Base-by-base conservation (phyloP, 176 grass and related monocot genomes). In the Triticum timopheevii region DNA sequence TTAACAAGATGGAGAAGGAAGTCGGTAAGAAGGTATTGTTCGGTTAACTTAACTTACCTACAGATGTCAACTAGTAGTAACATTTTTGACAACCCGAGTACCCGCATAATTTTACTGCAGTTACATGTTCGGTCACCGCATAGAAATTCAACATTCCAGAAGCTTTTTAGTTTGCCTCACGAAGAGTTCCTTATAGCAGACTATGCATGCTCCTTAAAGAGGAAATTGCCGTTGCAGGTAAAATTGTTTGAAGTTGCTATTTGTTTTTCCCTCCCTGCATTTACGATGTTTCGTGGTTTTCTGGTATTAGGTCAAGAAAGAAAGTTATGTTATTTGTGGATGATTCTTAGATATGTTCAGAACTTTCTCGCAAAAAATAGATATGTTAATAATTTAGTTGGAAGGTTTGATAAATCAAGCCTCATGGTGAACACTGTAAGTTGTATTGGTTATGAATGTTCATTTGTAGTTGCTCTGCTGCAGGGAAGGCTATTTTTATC, bases 161-260 rank as follows among this genome's bases (percentile, higher is more conserved):
- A 92, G 86, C 73, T 95, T 83, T 95, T 98, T 82, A 56, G 42
- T 68, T 79, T 98, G 47, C 96, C 92, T 23, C 65, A 92, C 2
- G 93, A 94, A 80, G 96, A 98, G 87, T 98, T 95, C 85, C 92
- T 98, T 69, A 92, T 98, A 86, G 91, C 91, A n/a, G 96, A 95
- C 73, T 98, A 92, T 69, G 88, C 84, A 1, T 98, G 96, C 75
- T 98, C 86, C 50, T 83, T 98, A 75, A 95, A 90, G 87, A 92
- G 92, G 66, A 95, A 86, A 31, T 73, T 95, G 38, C 92, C 92
- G 27, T 76, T 94, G 89, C 93, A 95, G 90, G 93, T 94, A 65
- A 56, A 44, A 3, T 35, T 75, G 4, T 73, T 31, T 20, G 5
- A 2, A 50, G 0, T 44, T 65, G 4, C 0, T 76, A 49, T 15